Base-by-base conservation (phyloP, 1,139 yeast genomes). In the Candida gigantensis region DNA sequence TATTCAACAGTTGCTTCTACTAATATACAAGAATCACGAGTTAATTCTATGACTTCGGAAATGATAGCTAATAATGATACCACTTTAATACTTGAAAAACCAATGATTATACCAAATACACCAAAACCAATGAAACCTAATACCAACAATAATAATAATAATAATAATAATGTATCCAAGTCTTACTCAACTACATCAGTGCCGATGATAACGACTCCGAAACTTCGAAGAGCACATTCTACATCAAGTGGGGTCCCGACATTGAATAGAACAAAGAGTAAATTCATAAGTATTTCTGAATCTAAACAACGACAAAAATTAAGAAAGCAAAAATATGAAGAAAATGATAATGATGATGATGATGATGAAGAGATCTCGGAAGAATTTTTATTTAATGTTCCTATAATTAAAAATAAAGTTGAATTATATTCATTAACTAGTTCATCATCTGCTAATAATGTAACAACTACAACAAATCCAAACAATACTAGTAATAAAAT, bases 261-360 rank as follows among this genome's bases (percentile, higher is more conserved):
- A 11, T 50, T 65, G 26, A 41, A 56, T 4, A 52, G 75, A 37
- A 49, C 70, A 2, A 71, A 71, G 43, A 56, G 72, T 2, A 58
- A 62, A 35, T 71, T 51, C 46, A 40, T 65, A 32, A 60, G 61
- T 40, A 55, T 64, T 5, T 57, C 63, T 40, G 74, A 69, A 43
- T 54, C 62, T 8, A 69, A 67, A 45, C 69, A 64, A 41, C 53
- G 77, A 37, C 60, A 64, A 45, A 58, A 58, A 37, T 52, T 62
- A 35, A 57, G 75, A 16, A 71, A 70, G 47, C 62, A 71, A 45
- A 53, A 57, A 32, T 70, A 69, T 44, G 76, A 71, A 39, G 74
- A 69, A 26, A 60, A 62, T 42, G 76, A 71, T 40, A 74, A 68
- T 37, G 72, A 66, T 34, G 62, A 69, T 13, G 47, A 20, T 5